Percentiles rank a stretch among this genome's conserved stretches.
phyloP scores from a whole-genome alignment of 148 eudicot species.

The Amaranthus hypochondriacus region DNA sequence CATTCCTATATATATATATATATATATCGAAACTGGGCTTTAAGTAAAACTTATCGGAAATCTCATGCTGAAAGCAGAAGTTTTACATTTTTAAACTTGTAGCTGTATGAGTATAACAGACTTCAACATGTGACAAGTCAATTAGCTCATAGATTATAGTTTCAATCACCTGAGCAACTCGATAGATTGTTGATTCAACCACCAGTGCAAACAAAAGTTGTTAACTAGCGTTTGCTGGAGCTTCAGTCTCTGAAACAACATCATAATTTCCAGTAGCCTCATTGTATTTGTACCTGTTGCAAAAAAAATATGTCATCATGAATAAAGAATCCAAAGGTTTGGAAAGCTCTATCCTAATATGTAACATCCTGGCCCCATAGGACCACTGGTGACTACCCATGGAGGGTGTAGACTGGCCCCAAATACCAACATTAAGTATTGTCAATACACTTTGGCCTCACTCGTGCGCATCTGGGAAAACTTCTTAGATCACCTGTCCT shows the following conservation, averaged over 20 bases:
- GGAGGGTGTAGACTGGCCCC: too few relatives aligned
- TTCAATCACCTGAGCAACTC: not conserved
- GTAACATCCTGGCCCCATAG: not conserved
- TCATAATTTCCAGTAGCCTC: slow-evolving; percentile 54
- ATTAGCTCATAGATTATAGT: not conserved
- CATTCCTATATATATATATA: too few relatives aligned
- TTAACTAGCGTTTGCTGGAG: slow-evolving; percentile 36
- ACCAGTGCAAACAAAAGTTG: not conserved
- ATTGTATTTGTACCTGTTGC: slow-evolving; percentile 67
- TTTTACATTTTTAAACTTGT: not conserved
- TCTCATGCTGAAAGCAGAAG: not conserved
- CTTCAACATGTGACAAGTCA: not conserved
- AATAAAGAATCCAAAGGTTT: not conserved
- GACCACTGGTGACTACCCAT: not conserved
- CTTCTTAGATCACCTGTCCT: too few relatives aligned
- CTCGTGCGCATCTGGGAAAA: too few relatives aligned
- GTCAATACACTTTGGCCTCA: too few relatives aligned
- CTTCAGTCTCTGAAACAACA: slow-evolving; percentile 39
- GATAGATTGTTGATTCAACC: not conserved
- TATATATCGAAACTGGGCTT: too few relatives aligned
- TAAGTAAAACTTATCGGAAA: not conserved
- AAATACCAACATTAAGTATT: too few relatives aligned
- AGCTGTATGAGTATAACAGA: not conserved
- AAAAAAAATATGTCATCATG: not conserved
- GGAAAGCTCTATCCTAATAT: not conserved